These are phyloP conservation scores for Rhodomyrtus psidioides DNA, from an alignment of 441 rosid species.

Conservation along the genomic window DNA sequence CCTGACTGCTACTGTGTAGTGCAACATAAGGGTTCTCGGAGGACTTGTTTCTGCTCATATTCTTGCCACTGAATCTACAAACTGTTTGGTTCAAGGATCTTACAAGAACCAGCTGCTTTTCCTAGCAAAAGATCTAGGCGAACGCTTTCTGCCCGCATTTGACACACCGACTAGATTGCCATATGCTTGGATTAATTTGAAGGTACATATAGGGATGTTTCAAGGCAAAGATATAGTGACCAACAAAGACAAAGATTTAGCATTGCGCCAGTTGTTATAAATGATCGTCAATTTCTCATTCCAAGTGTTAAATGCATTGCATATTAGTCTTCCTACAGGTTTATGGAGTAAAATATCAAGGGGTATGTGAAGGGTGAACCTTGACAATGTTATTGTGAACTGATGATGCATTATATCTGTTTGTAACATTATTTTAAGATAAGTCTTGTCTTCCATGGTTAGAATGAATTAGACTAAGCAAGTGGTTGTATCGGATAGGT, in stretches of 20 bases:
- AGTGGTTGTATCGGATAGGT: not conserved
- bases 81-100: slow-evolving; percentile 64
- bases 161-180: slow-evolving; percentile 67
- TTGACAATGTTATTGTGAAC: not conserved
- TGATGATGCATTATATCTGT: not conserved
- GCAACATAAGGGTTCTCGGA: slow-evolving; percentile 98
- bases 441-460: not conserved
- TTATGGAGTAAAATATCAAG: not conserved
- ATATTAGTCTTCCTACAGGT: not conserved
- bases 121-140: slow-evolving; percentile 57
- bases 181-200: slow-evolving; percentile 89
- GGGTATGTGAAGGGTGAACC: not conserved
- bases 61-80: slow-evolving; percentile 81
- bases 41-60: slow-evolving; percentile 98
- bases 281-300: not conserved
- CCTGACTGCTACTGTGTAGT: slow-evolving; percentile 46
- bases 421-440: not conserved
- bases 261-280: not conserved
- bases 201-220: slow-evolving; percentile 38
- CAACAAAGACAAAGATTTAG: not conserved
- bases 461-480: not conserved
- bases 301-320: not conserved
- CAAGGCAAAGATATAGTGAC: not conserved
- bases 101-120: slow-evolving; percentile 54
- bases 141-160: slow-evolving; percentile 57